Evolutionary conservation across 2,329 filamentous ascomycete genomes (phyloP), one percentile per base, ranked within the genome.

Genomic region (Trichoderma sp.): DNA sequence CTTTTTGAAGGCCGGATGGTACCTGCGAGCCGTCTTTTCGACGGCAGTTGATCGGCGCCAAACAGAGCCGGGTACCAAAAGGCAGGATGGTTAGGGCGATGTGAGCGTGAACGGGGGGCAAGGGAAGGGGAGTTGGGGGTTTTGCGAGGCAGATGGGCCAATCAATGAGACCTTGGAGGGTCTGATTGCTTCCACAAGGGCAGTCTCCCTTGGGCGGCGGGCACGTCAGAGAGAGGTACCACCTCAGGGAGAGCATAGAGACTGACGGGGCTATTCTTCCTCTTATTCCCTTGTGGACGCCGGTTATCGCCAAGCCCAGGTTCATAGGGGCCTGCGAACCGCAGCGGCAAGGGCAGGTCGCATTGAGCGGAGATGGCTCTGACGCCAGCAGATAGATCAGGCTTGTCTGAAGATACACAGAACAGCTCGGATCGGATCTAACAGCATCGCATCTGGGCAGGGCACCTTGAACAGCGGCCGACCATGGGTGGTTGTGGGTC

Each of bases 1-100:
- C 82, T 82, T 81, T 83, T 82, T 84, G 78, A 77, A 78, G 78
- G 79, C 77, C 78, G 78, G 77, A 78, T 77, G 78, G 79, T 78
- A 77, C 81, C 82, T 84, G 83, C 82, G 81, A 78, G 79, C 79
- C 24, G 77, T 76, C 77, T 78, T 76, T 79, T 79, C 45, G 74
- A 69, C 64, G 74, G 75, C 53, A 59, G 72, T 75, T 56, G 68
- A 77, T 76, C 75, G 60, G 66, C 41, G 74, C 62, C 75, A 78
- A 69, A 71, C 53, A 27, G 63, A 35, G 33, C 65, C 64, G 35
- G 64, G 35, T 74, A 45, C 60, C 68, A 67, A 27, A 31, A 59
- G 31, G 45, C 64, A 63, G 62, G 67, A 35, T 63, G 31, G 35
- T 50, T 73, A 78, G 77, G 75, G 72, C 29, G 33, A 59, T 35